phyloP scores from a whole-genome alignment of 139 green algal species.

The Chloropicon primus region DNA sequence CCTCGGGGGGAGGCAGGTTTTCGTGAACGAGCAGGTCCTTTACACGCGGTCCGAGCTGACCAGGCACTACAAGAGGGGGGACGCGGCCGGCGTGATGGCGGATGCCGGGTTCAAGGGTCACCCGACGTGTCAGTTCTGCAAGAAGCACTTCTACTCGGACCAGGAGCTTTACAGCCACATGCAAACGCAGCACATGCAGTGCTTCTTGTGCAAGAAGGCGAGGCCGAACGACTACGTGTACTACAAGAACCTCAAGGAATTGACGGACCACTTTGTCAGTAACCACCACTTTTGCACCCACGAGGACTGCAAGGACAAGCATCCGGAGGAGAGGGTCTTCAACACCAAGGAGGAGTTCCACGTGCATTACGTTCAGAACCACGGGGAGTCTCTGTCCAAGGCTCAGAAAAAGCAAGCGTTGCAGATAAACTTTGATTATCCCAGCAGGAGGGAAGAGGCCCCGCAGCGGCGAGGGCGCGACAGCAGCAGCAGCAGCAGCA shows the following conservation, averaged over 20 bases:
- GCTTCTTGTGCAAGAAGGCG: conserved; percentile 60
- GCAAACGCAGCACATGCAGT: conserved; percentile 70
- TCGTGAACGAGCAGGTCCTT: conserved; percentile 75
- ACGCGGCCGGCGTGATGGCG: conserved; percentile 58
- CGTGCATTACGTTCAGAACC: conserved; percentile 53
- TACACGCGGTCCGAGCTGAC: conserved; percentile 70
- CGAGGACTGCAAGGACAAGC: conserved; percentile 67
- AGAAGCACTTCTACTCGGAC: conserved; percentile 64
- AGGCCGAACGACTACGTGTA: conserved; percentile 69
- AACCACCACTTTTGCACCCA: conserved; percentile 1
- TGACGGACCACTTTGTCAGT: conserved; percentile 18
- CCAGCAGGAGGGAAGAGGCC: neutral
- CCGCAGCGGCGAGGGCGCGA: neutral
- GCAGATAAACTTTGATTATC: conserved; percentile 41
- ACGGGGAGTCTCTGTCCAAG: conserved; percentile 50
- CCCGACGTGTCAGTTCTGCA: conserved; percentile 46
- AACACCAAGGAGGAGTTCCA: conserved; percentile 58
- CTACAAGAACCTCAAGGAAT: conserved; percentile 69
- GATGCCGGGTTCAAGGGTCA: conserved; percentile 78
- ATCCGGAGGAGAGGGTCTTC: conserved; percentile 71
- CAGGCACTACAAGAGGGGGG: conserved; percentile 53
- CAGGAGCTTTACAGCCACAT: conserved; percentile 88
- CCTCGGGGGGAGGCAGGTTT: conserved; percentile 71
- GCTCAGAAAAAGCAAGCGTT: conserved; percentile 32
- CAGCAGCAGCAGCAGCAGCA: neutral